Evolutionary conservation across 345 rosid species (phyloP), one percentile per base, ranked within the genome.

Genomic region (Melaleuca quinquenervia): DNA sequence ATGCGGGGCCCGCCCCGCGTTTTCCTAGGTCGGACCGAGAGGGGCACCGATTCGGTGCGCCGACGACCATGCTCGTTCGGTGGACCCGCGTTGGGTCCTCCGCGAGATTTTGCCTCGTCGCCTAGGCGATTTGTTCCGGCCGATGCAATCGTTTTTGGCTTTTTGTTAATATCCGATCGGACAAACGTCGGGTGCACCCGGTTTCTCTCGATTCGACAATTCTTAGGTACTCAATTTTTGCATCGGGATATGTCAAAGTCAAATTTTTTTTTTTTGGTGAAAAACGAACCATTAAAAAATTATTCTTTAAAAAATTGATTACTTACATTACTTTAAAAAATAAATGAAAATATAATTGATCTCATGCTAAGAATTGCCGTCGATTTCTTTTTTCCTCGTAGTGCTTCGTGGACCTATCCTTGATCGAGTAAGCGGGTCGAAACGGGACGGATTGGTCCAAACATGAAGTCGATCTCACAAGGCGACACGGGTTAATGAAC

Each of bases 221-320:
- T 36, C 6, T 70, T 41, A 11, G 7, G 1, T 14, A 1, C 15
- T 64, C 9, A 6, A 16, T 64, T 4, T 3, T 32, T 5, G 22
- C 76, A 8, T 32, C 44, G 0, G 1, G 36, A 32, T 64, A 32
- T 7, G 2, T 7, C 6, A 0, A 1, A 3, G 5, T 32, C n/a
- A n/a, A n/a, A n/a, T n/a, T n/a, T n/a, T n/a, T 1, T 20, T 64
- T 36, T 10, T 56, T 26, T 56, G 2, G 15, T 7, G 2, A 56
- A 56, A 56, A 13, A 24, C 24, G 62, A 56, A 26, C 62, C 0
- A 0, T n/a, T n/a, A n/a, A n/a, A n/a, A n/a, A n/a, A n/a, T n/a
- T n/a, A n/a, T n/a, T n/a, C n/a, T n/a, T n/a, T n/a, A n/a, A n/a
- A n/a, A n/a, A n/a, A n/a, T n/a, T n/a, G n/a, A n/a, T n/a, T n/a